phyloP scores from a whole-genome alignment of 2,329 filamentous ascomycete genomes.

The Nectriaceae sp. region DNA sequence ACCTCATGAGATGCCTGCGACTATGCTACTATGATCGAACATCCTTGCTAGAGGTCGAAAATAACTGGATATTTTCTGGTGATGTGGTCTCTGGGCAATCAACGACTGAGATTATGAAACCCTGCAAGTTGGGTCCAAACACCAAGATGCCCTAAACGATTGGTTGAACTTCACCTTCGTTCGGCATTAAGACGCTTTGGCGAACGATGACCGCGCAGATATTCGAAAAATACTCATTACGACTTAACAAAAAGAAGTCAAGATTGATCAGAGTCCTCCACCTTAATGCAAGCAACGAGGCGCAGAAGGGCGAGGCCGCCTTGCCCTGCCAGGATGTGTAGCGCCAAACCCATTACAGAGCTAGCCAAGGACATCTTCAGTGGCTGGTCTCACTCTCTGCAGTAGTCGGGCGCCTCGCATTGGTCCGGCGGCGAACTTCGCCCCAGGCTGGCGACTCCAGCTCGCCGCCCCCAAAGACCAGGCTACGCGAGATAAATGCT shows the following conservation, averaged over 20 bases:
- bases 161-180: too few relatives aligned
- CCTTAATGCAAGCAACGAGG: too few relatives aligned
- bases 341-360: background rate
- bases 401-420: slow-evolving; percentile 2
- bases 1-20: background rate
- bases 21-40: background rate
- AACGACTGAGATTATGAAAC: too few relatives aligned
- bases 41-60: background rate
- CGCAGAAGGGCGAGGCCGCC: background rate
- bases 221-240: background rate
- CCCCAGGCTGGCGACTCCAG: background rate
- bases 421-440: slow-evolving; percentile 1
- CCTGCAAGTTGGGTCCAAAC: too few relatives aligned
- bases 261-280: too few relatives aligned
- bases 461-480: slow-evolving; percentile 1
- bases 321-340: background rate
- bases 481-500: slow-evolving; percentile 5
- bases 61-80: background rate
- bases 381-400: background rate
- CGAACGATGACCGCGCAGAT: background rate
- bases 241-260: background rate
- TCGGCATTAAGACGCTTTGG: background rate
- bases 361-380: background rate
- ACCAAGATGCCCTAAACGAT: too few relatives aligned
- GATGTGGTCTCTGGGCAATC: background rate